These are phyloP conservation scores for Diutina mesorugosa DNA, from an alignment of 1,139 yeast species.

Conservation along the genomic window DNA sequence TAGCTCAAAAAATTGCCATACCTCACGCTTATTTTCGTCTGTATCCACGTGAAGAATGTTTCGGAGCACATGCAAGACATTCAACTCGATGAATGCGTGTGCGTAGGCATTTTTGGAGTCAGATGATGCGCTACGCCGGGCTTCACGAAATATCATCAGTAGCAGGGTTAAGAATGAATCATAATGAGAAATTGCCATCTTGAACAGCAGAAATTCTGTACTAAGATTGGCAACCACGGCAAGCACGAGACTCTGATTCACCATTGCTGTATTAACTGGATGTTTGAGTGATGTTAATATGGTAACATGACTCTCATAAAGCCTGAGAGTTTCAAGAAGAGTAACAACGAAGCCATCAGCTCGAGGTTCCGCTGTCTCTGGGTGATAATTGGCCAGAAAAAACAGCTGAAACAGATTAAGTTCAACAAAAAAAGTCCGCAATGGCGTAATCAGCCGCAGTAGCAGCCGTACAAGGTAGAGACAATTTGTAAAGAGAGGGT, in stretches of 20 bases:
- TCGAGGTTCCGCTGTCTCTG: neutral
- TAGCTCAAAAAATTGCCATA: neutral
- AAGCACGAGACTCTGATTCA: neutral
- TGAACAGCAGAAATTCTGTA: slow-evolving; percentile 1
- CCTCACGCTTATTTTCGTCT: slow-evolving; percentile 1
- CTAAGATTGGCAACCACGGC: neutral
- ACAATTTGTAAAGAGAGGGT: neutral
- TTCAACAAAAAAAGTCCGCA: neutral
- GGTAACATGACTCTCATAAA: neutral
- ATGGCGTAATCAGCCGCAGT: slow-evolving; percentile 1
- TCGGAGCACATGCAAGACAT: neutral
- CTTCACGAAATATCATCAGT: neutral
- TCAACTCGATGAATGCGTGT: neutral
- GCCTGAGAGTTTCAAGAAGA: neutral
- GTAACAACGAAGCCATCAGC: neutral
- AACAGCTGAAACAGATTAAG: neutral
- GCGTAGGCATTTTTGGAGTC: neutral
- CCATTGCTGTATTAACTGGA: neutral
- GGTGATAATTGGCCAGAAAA: neutral
- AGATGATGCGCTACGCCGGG: neutral
- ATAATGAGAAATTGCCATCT: neutral
- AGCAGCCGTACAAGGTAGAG: neutral
- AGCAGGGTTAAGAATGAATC: neutral
- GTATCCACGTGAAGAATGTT: neutral
- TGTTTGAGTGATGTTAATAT: neutral